Percentiles rank a stretch among this genome's conserved stretches.
phyloP scores from a whole-genome alignment of 1,284 basidiomycete genomes.

The Cryptococcus amylolentus region DNA sequence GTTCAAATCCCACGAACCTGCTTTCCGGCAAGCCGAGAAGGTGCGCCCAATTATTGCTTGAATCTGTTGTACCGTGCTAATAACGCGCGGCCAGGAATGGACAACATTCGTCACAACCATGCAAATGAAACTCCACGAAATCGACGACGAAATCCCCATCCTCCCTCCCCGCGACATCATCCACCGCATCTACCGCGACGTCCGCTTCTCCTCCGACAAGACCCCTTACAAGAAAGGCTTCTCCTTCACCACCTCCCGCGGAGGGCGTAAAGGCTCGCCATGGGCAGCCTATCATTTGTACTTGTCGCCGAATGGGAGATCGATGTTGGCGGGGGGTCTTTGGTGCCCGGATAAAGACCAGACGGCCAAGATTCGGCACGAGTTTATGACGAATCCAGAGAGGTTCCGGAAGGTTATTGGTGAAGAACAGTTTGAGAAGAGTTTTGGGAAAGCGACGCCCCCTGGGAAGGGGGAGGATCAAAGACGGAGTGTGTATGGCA shows the following conservation, averaged over 20 bases:
- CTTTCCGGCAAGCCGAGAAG: conserved; percentile 74
- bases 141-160: conserved; percentile 74
- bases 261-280: conserved; percentile 43
- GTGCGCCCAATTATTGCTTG: conserved; percentile 17
- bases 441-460: conserved; percentile 67
- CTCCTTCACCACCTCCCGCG: conserved; percentile 39
- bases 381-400: conserved; percentile 61
- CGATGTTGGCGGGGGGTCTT: conserved; percentile 69
- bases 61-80: conserved; percentile 1
- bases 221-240: conserved; percentile 85
- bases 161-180: conserved; percentile 81
- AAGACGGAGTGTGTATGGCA: conserved; percentile 71
- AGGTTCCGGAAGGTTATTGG: conserved; percentile 66
- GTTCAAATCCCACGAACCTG: conserved; percentile 62
- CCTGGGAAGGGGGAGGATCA: conserved; percentile 56
- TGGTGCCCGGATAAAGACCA: conserved; percentile 83
- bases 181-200: conserved; percentile 57
- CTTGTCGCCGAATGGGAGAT: conserved; percentile 64
- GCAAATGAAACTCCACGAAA: conserved; percentile 61
- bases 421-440: conserved; percentile 61
- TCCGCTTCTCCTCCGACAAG: conserved; percentile 68
- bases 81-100: conserved; percentile 59
- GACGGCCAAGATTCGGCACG: conserved; percentile 65
- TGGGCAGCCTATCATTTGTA: conserved; percentile 47
- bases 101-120: conserved; percentile 73